Evolutionary conservation across 2,329 filamentous ascomycete species (phyloP).

Genomic region (Epichloe glyceriae): DNA sequence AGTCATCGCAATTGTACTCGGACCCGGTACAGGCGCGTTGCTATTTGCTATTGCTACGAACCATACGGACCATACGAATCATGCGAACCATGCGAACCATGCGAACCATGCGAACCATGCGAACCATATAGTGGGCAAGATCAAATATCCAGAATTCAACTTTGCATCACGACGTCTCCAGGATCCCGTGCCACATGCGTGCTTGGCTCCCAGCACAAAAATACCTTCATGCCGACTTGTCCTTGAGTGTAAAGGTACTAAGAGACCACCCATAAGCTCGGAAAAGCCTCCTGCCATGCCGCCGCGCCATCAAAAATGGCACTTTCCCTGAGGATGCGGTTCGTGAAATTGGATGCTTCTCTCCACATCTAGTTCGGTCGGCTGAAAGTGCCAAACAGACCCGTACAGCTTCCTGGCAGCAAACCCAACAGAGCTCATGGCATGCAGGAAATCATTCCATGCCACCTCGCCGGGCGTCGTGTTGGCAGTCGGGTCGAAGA

Average conservation of each 20-base stretch:
- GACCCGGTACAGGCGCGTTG: too few species aligned
- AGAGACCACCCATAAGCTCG: constrained; percentile 38
- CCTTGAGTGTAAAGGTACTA: constrained; percentile 26
- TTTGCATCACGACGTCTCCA: too few species aligned
- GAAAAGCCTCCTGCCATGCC: constrained; percentile 34
- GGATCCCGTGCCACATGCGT: too few species aligned
- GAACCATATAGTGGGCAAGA: too few species aligned
- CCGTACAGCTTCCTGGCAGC: constrained; percentile 43
- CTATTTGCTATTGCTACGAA: too few species aligned
- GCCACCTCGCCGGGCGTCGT: constrained; percentile 33
- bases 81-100: too few species aligned
- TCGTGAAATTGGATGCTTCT: constrained; percentile 47
- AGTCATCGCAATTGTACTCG: too few species aligned
- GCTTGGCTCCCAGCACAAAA: too few species aligned
- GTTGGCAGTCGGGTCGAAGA: constrained; percentile 23
- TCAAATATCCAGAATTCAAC: too few species aligned
- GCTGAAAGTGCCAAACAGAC: constrained; percentile 47
- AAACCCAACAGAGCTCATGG: constrained; percentile 38
- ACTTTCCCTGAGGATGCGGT: constrained; percentile 44
- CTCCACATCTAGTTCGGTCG: constrained; percentile 25
- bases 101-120: too few species aligned
- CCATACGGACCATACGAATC: too few species aligned
- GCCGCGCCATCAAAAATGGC: constrained; percentile 29
- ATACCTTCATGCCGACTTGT: neutral
- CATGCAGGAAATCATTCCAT: constrained; percentile 41